Evolutionary conservation across 371 early-diverging fungal genomes (phyloP).

Genomic region (Capillidium heterosporum): DNA sequence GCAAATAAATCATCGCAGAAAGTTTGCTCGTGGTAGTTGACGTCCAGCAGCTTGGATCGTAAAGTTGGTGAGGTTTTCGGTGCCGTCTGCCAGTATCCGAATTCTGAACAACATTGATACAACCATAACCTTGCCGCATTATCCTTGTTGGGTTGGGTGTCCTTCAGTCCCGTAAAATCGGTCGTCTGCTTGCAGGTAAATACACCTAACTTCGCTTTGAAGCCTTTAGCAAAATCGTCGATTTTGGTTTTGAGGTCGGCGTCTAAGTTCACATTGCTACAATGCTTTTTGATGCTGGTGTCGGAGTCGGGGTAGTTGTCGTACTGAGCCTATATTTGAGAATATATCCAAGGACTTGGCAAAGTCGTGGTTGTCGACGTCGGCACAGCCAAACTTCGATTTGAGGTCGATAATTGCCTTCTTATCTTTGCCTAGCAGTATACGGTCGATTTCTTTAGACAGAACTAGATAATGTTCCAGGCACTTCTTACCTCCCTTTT

Average conservation of each 20-base stretch:
- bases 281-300: neutral
- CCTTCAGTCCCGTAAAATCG: too few species aligned
- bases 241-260: neutral
- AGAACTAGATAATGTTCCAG: neutral
- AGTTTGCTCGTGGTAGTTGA: neutral
- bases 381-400: neutral
- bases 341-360: neutral
- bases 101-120: constrained; percentile 6
- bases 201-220: neutral
- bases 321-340: neutral
- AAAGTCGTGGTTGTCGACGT: neutral
- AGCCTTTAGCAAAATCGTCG: neutral
- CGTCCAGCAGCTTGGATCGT: neutral
- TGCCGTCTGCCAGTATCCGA: constrained; percentile 5
- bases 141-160: neutral
- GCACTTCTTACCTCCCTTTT: constrained; percentile 11
- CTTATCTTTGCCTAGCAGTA: neutral
- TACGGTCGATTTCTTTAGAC: constrained; percentile 14
- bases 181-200: neutral
- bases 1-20: neutral
- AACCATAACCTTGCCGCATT: neutral
- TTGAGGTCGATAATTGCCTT: neutral
- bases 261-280: neutral
- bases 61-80: neutral
- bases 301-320: neutral